A percentile compares a stretch with the other conserved stretches of the same genome.
phyloP scores from a whole-genome alignment of 768 basidiomycete genomes.

The Trichaptum fuscoviolaceum region DNA sequence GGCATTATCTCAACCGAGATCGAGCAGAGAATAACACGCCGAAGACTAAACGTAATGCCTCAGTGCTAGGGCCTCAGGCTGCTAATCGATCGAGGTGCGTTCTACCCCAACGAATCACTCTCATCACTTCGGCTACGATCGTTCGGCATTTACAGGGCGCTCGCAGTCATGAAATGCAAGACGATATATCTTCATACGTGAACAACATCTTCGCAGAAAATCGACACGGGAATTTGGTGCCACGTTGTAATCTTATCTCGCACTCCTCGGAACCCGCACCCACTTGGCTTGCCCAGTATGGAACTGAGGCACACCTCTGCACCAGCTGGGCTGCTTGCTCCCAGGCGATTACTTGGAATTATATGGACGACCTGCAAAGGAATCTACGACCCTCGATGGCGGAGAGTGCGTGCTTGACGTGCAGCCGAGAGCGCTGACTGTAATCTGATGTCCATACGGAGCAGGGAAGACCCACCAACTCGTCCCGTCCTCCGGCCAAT shows the following conservation, averaged over 20 bases:
- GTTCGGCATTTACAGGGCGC: too few species aligned
- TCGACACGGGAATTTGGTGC: neutral
- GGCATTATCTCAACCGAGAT: neutral
- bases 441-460: neutral
- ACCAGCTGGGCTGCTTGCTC: neutral
- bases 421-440: too few species aligned
- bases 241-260: conserved; percentile 1
- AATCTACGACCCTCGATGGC: neutral
- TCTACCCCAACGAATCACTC: neutral
- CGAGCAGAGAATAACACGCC: neutral
- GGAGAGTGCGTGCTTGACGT: neutral
- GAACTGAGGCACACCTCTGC: neutral
- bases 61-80: neutral
- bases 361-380: neutral
- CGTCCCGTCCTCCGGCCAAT: conserved; percentile 1
- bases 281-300: neutral
- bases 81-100: neutral
- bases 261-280: neutral
- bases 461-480: neutral
- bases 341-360: neutral
- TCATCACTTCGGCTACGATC: neutral
- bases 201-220: neutral
- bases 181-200: neutral
- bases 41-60: neutral
- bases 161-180: neutral